These are phyloP conservation scores for Santalum album DNA, from an alignment of 164 flowering plant genomes.

Conservation along the genomic window DNA sequence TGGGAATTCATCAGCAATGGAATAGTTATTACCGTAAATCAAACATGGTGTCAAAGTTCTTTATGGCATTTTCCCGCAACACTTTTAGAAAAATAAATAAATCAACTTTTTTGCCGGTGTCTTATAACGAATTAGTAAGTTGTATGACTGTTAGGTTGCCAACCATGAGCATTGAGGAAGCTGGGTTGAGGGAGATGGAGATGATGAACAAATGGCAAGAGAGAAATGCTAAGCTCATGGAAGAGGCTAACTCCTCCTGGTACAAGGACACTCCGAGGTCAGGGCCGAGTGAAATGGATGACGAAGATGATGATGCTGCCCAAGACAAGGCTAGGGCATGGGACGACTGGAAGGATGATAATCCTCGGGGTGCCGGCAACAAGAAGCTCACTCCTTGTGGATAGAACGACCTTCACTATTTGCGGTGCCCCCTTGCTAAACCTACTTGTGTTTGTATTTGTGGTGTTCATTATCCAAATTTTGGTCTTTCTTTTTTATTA, in stretches of 20 bases:
- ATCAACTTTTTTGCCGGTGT: too few species aligned
- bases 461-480: too few species aligned
- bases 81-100: too few species aligned
- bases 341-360: constrained; percentile 99
- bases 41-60: too few species aligned
- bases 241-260: constrained; percentile 94
- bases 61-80: too few species aligned
- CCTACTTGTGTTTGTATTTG: neutral
- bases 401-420: too few species aligned
- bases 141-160: constrained; percentile 48
- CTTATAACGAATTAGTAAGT: too few species aligned
- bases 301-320: constrained; percentile 75
- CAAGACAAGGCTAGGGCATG: constrained; percentile 80
- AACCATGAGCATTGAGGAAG: constrained; percentile 99
- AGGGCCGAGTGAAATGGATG: constrained; percentile 34
- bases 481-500: too few species aligned
- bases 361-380: constrained; percentile 98
- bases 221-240: constrained; percentile 43
- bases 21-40: too few species aligned
- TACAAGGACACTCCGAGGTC: constrained; percentile 44
- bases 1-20: too few species aligned
- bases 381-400: constrained; percentile 98
- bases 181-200: constrained; percentile 87
- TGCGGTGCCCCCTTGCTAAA: too few species aligned
- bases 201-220: constrained; percentile 97